Evolutionary conservation across 495 filamentous ascomycete genomes (phyloP), one percentile per base, ranked within the genome.

Genomic region (Penicillium dipodomyicola): DNA sequence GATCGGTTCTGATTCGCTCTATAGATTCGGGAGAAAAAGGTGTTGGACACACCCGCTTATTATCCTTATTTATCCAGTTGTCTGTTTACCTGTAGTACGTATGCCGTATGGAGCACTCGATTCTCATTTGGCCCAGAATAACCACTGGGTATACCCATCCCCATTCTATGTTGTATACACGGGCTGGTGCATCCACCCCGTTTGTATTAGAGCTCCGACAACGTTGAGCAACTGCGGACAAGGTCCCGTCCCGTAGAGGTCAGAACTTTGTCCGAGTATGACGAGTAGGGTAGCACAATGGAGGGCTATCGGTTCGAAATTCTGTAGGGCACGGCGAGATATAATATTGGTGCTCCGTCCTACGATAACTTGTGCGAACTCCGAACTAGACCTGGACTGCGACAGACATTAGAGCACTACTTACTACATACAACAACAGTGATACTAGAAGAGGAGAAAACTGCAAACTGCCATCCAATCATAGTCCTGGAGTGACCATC

Each of bases 141-240:
- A 25, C 10, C 12, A 46, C 7, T 19, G 12, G 32, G 14, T n/a
- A 15, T 25, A 9, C 23, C 35, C 35, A 25, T 40, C 23, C 37
- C 35, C 33, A 22, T 27, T 30, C 39, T 40, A 22, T 20, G 20
- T 20, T 20, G 20, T 20, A 11, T 15, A 29, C 41, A 35, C 52
- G 53, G 53, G 1, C 53, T 48, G 48, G 56, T 54, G 51, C 57
- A 55, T 55, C 37, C 57, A 49, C 47, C 55, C 56, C 56, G 56
- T 52, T 41, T 30, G 39, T 37, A 43, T 23, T 17, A 44, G 43
- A 33, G 48, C 30, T 42, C 40, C 40, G 27, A 46, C 39, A 11
- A 42, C 33, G 49, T n/a, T 52, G 49, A 52, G 49, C 27, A 22
- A 44, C 46, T 14, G 27, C 15, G 32, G 50, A 50, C 45, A 56